Conservation (phyloP, 1,139 yeast species). For the Magnusiomyces sp. region DNA sequence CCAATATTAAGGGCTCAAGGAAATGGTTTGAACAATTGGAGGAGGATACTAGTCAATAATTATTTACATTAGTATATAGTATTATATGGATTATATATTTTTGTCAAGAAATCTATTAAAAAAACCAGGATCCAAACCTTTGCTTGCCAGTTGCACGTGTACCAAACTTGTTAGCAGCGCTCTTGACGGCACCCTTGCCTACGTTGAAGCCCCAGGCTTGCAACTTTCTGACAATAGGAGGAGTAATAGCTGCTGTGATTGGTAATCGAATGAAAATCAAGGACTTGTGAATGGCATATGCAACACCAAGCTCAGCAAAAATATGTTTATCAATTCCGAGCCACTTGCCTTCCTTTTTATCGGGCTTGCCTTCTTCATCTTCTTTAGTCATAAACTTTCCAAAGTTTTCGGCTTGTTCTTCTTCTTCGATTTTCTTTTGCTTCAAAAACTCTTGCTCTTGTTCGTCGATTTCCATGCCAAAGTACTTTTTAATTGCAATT, state of each 20-base stretch:
- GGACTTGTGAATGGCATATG: constrained; percentile 89
- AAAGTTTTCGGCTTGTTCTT: background rate
- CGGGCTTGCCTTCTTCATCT: no score
- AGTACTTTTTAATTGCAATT: background rate
- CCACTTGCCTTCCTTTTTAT: constrained; percentile 8
- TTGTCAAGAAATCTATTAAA: constrained; percentile 3
- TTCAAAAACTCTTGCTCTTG: constrained; percentile 7
- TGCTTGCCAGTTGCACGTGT: constrained; percentile 8
- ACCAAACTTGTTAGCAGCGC: constrained; percentile 6
- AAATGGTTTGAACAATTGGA: constrained; percentile 55
- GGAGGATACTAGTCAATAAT: constrained; percentile 5
- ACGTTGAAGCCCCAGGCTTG: constrained; percentile 76
- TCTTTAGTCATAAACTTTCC: no score
- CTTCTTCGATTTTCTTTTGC: constrained; percentile 8
- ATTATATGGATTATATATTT: background rate
- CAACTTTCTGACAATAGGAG: constrained; percentile 57
- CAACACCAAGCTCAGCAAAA: constrained; percentile 73
- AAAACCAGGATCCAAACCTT: constrained; percentile 13
- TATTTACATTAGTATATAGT: background rate
- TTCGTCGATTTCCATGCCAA: constrained; percentile 6
- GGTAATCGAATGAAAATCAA: constrained; percentile 74
- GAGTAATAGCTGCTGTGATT: constrained; percentile 86
- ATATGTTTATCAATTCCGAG: constrained; percentile 23
- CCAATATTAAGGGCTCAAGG: constrained; percentile 61
- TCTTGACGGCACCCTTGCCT: constrained; percentile 37